Conservation (phyloP, 192 early-diverging fungal genomes). For the Gonapodya prolifera region DNA sequence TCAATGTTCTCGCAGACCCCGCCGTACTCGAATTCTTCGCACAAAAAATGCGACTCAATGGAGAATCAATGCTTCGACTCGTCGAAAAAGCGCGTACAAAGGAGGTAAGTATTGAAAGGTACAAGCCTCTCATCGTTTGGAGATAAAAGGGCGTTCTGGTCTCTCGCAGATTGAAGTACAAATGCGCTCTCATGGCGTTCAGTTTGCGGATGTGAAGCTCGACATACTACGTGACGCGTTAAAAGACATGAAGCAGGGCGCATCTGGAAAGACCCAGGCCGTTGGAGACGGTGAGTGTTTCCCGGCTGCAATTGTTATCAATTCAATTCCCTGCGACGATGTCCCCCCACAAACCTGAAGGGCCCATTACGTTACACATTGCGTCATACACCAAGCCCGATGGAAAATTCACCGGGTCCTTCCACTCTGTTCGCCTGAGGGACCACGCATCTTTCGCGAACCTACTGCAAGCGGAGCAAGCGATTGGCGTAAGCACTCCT, state of each 20-base stretch:
- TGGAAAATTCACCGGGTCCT: too few relatives aligned
- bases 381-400: too few relatives aligned
- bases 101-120: constrained; percentile 2
- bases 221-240: neutral
- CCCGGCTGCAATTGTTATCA: neutral
- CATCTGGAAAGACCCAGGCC: neutral
- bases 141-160: too few relatives aligned
- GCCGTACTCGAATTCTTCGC: constrained; percentile 4
- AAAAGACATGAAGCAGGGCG: neutral
- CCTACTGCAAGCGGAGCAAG: neutral
- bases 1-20: neutral
- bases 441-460: neutral
- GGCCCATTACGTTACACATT: neutral
- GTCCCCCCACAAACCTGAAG: neutral
- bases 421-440: neutral
- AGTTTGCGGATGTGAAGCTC: constrained; percentile 1
- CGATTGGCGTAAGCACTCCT: neutral
- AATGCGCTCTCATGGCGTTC: neutral
- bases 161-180: neutral
- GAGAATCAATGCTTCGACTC: neutral
- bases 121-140: too few relatives aligned
- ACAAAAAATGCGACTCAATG: neutral
- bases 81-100: neutral
- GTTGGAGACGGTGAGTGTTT: neutral
- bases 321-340: neutral